Conservation (phyloP, 2,329 filamentous ascomycete species). For the Phaeosphaeria sp. region DNA sequence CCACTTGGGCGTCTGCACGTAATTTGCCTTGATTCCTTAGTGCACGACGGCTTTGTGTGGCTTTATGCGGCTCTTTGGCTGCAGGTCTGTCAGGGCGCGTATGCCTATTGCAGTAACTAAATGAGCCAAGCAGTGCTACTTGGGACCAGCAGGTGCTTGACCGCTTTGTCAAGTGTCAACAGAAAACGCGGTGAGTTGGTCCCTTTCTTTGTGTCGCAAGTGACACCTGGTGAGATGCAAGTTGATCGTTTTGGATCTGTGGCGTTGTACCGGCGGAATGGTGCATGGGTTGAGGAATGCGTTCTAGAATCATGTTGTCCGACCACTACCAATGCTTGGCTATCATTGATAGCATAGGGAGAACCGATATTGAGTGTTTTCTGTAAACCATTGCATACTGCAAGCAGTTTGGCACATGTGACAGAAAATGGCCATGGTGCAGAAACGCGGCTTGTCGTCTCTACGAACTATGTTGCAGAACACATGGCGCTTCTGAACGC, state of each 20-base stretch:
- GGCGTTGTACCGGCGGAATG: neutral
- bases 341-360: neutral
- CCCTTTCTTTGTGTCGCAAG: neutral
- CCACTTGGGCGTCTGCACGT: neutral
- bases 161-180: neutral
- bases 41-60: constrained; percentile 1
- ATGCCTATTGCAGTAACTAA: neutral
- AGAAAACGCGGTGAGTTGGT: neutral
- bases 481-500: neutral
- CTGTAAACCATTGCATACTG: neutral
- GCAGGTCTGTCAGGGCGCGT: neutral
- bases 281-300: neutral
- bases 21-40: neutral
- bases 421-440: neutral
- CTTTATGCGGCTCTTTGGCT: constrained; percentile 3
- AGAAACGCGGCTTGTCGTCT: neutral
- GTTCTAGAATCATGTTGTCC: neutral
- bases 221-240: neutral
- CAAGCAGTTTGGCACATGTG: neutral
- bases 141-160: neutral
- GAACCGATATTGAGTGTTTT: neutral
- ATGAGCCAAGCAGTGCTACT: neutral
- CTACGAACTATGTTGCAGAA: neutral
- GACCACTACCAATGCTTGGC: neutral
- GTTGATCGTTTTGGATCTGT: neutral